Conservation (phyloP, 2,329 filamentous ascomycete species). For the Talaromyces sp. region DNA sequence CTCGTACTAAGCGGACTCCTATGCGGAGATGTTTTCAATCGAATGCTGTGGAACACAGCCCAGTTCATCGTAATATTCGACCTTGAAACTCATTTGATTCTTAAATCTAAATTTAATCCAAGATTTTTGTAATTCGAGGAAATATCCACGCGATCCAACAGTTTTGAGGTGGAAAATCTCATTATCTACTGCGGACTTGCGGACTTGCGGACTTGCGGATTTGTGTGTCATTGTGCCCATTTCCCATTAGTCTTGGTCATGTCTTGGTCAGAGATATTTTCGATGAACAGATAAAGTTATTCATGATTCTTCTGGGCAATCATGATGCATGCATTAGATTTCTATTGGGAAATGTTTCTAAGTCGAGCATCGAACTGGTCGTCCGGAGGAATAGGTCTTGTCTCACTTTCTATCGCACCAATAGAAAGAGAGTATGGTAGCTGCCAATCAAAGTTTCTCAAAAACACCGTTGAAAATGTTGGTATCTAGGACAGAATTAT, state of each 20-base stretch:
- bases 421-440: too few species aligned
- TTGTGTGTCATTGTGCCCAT: neutral
- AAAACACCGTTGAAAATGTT: neutral
- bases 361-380: neutral
- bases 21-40: neutral
- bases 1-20: neutral
- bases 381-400: neutral
- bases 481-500: neutral
- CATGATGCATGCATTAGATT: neutral
- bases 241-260: neutral
- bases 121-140: too few species aligned
- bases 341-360: neutral
- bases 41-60: neutral
- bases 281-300: neutral
- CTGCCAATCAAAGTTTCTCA: too few species aligned
- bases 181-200: neutral
- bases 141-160: too few species aligned
- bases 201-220: slow-evolving; percentile 1
- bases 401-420: neutral
- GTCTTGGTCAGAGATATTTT: neutral
- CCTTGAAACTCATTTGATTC: too few species aligned
- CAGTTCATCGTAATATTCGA: too few species aligned
- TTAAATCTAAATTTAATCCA: too few species aligned
- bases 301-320: too few species aligned
- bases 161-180: neutral